These are phyloP conservation scores for Nicotiana attenuata DNA, from an alignment of 257 asterid species.

Conservation along the genomic window DNA sequence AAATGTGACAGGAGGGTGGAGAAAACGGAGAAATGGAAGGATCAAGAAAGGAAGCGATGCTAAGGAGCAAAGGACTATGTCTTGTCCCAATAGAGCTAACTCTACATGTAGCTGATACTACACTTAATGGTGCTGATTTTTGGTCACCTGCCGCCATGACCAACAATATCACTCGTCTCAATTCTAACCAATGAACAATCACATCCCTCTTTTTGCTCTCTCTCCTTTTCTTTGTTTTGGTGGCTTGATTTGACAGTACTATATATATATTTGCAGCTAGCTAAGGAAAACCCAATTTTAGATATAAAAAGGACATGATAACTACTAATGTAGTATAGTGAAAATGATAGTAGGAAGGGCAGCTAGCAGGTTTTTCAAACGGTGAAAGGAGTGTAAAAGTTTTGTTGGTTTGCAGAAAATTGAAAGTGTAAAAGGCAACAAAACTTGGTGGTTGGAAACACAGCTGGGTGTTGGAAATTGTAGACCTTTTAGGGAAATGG, in stretches of 20 bases:
- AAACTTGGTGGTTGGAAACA: neutral
- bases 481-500: no score
- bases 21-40: slow-evolving; percentile 13
- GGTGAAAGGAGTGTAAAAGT: neutral
- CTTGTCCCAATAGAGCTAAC: slow-evolving; percentile 66
- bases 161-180: slow-evolving; percentile 22
- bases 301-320: neutral
- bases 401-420: no score
- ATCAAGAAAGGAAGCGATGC: slow-evolving; percentile 22
- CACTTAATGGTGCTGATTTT: slow-evolving; percentile 73
- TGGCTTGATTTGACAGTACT: neutral
- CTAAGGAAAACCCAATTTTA: neutral
- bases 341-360: neutral
- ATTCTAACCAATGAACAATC: slow-evolving; percentile 18
- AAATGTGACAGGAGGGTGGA: slow-evolving; percentile 29
- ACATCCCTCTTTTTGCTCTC: neutral
- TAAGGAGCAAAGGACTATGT: slow-evolving; percentile 75
- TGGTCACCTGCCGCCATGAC: slow-evolving; percentile 65
- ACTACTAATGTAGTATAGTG: neutral
- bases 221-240: neutral
- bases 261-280: neutral
- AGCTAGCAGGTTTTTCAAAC: neutral
- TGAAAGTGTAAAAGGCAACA: neutral
- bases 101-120: slow-evolving; percentile 45
- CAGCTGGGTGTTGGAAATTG: no score